phyloP scores from a whole-genome alignment of 768 basidiomycete genomes.

The Xerocomellus chrysenteron region DNA sequence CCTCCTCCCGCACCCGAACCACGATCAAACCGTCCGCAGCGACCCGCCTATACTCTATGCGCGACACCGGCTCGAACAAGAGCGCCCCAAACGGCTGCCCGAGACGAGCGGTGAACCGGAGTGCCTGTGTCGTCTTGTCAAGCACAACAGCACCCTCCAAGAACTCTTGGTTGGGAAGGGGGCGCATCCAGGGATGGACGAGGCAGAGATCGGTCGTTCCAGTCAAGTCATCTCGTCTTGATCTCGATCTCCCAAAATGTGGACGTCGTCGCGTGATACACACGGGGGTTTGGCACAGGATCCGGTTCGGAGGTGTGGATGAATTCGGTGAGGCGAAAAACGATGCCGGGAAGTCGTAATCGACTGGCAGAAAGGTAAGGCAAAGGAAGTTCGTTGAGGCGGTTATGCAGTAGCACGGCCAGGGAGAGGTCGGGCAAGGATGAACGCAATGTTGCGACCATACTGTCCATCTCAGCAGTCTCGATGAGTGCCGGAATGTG shows the following conservation, averaged over 20 bases:
- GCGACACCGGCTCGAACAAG: neutral
- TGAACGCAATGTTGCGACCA: neutral
- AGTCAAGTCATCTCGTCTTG: neutral
- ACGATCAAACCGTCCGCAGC: neutral
- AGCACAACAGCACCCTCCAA: neutral
- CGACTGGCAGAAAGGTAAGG: neutral
- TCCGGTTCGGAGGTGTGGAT: neutral
- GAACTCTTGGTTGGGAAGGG: conserved; percentile 5
- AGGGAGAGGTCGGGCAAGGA: neutral
- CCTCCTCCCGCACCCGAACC: neutral
- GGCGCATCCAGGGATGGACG: neutral
- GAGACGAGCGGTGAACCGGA: conserved; percentile 1
- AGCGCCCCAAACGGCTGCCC: conserved; percentile 2
- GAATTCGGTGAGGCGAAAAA: neutral
- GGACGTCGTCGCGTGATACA: neutral
- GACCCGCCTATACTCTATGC: neutral
- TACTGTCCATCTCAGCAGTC: neutral
- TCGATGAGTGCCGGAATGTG: neutral
- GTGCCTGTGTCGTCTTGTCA: neutral
- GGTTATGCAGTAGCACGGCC: neutral
- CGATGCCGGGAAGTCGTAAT: conserved; percentile 2
- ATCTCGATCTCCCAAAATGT: neutral
- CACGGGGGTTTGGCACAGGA: neutral
- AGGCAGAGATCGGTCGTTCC: neutral
- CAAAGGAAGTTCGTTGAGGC: neutral